Percentiles rank a stretch among this genome's conserved stretches.
Conservation (phyloP, 345 rosid genomes). For the Linum usitatissimum region DNA sequence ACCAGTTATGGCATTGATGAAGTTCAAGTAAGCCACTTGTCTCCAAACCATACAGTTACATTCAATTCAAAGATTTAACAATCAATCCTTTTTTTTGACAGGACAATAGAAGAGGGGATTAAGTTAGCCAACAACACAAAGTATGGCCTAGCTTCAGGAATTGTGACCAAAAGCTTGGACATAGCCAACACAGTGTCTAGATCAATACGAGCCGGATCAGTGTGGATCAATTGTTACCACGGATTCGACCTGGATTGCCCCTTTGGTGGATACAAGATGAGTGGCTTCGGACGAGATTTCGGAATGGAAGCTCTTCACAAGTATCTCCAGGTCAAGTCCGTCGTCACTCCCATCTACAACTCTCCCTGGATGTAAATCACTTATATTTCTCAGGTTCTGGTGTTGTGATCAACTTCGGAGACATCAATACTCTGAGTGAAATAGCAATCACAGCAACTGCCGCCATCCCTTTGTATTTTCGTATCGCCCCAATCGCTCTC, state of each 20-base stretch:
- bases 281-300: conserved; percentile 54
- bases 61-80: no score
- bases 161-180: conserved; percentile 50
- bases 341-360: conserved; percentile 50
- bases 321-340: conserved; percentile 54
- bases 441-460: conserved; percentile 29
- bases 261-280: conserved; percentile 63
- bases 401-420: conserved; percentile 10
- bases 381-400: neutral
- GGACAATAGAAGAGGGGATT: conserved; percentile 66
- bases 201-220: conserved; percentile 48
- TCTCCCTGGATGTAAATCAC: conserved; percentile 54
- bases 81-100: conserved; percentile 2
- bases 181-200: conserved; percentile 58
- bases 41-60: neutral
- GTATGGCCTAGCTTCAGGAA: conserved; percentile 76
- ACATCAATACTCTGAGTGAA: conserved; percentile 25
- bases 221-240: conserved; percentile 67
- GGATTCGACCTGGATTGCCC: conserved; percentile 52
- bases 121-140: conserved; percentile 48
- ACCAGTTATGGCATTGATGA: conserved; percentile 63
- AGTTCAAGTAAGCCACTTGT: conserved; percentile 44
- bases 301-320: conserved; percentile 53
- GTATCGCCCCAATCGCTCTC: conserved; percentile 15
- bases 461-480: conserved; percentile 21